A percentile compares a stretch with the other conserved stretches of the same genome.
phyloP scores from a whole-genome alignment of 805 yeast genomes.

The Tetrapisispora iriomotensis region DNA sequence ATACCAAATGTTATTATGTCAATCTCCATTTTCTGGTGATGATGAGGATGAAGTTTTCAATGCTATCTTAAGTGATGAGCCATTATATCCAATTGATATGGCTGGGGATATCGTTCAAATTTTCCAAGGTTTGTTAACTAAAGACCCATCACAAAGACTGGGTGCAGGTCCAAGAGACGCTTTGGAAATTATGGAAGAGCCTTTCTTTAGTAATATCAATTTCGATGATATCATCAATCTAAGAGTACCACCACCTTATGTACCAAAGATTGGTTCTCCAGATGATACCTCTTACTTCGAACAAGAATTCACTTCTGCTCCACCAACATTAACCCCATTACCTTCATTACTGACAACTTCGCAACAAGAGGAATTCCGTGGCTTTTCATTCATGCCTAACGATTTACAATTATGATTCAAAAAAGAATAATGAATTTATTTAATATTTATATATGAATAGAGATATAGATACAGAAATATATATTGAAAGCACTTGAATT shows the following conservation, averaged over 20 bases:
- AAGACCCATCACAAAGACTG: slow-evolving; percentile 75
- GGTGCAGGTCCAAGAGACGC: slow-evolving; percentile 90
- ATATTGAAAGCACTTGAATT: too few species aligned
- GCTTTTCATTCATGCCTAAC: slow-evolving; percentile 81
- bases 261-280: slow-evolving; percentile 78
- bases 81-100: slow-evolving; percentile 93
- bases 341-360: slow-evolving; percentile 75
- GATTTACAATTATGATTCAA: slow-evolving; percentile 33
- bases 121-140: slow-evolving; percentile 79
- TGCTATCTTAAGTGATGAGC: slow-evolving; percentile 94
- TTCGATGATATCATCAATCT: slow-evolving; percentile 75
- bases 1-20: slow-evolving; percentile 93
- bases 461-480: neutral
- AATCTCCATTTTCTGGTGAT: slow-evolving; percentile 95
- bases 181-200: slow-evolving; percentile 87
- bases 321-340: slow-evolving; percentile 91
- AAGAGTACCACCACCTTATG: slow-evolving; percentile 76
- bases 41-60: slow-evolving; percentile 95
- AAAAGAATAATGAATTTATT: neutral
- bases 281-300: slow-evolving; percentile 92
- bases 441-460: too few species aligned
- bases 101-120: slow-evolving; percentile 93
- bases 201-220: slow-evolving; percentile 81
- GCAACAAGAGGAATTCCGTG: slow-evolving; percentile 95
- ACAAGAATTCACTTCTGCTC: slow-evolving; percentile 87